Conservation (phyloP, 1,284 basidiomycete genomes). For the Cutaneotrichosporon sp. region DNA sequence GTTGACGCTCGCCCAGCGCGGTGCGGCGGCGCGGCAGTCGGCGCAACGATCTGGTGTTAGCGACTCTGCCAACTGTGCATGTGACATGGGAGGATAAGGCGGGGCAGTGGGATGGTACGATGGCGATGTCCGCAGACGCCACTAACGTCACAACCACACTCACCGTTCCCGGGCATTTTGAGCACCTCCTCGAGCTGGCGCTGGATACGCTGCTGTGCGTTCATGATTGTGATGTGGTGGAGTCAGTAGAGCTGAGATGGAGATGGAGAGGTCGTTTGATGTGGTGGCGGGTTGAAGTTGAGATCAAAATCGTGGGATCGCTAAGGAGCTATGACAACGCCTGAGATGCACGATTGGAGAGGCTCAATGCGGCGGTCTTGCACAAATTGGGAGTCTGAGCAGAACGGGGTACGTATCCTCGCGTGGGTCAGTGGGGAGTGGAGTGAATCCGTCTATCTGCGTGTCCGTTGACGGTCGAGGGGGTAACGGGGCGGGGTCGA, state of each 20-base stretch:
- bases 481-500: too few relatives aligned
- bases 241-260: not conserved
- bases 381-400: too few relatives aligned
- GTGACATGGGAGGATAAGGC: too few relatives aligned
- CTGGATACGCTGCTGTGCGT: conserved; percentile 36
- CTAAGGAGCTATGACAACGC: too few relatives aligned
- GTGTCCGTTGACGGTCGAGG: too few relatives aligned
- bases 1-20: conserved; percentile 46
- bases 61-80: not conserved
- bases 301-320: too few relatives aligned
- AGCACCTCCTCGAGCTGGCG: conserved; percentile 46
- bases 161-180: conserved; percentile 44
- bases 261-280: not conserved
- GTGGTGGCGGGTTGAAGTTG: not conserved
- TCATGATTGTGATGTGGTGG: conserved; percentile 6
- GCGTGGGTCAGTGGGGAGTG: too few relatives aligned
- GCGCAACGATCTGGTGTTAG: conserved; percentile 38
- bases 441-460: too few relatives aligned
- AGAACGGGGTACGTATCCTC: too few relatives aligned
- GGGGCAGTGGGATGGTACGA: too few relatives aligned
- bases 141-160: conserved; percentile 6
- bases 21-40: conserved; percentile 42
- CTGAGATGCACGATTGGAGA: too few relatives aligned
- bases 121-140: not conserved
- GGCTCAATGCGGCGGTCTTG: too few relatives aligned